Conservation (phyloP, 2,329 filamentous ascomycete species). For the Sclerotinia borealis region DNA sequence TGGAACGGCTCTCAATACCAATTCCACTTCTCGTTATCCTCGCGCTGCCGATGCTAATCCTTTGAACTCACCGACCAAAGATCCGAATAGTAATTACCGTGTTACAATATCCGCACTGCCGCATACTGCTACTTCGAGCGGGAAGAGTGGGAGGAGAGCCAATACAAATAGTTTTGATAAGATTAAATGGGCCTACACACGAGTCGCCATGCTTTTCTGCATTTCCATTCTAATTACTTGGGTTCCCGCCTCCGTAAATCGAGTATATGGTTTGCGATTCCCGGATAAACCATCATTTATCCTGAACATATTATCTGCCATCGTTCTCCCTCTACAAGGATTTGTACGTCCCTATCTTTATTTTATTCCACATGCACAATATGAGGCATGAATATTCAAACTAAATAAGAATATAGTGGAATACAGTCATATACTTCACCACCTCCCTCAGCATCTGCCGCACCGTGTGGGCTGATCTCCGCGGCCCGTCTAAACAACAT, state of each 20-base stretch:
- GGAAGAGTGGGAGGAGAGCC: background rate
- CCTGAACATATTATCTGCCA: conserved; percentile 63
- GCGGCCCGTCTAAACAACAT: background rate
- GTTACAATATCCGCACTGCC: conserved; percentile 14
- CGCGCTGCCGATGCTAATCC: background rate
- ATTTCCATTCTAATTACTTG: conserved; percentile 64
- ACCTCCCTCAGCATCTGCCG: conserved; percentile 47
- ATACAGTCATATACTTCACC: conserved; percentile 66
- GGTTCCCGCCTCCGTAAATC: conserved; percentile 71
- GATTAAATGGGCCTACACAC: conserved; percentile 63
- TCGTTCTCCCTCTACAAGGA: conserved; percentile 74
- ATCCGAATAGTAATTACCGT: conserved; percentile 13
- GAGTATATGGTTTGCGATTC: conserved; percentile 62
- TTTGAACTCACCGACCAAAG: background rate
- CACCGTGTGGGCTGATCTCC: background rate
- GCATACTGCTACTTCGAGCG: background rate
- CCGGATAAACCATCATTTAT: conserved; percentile 45
- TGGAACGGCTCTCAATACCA: background rate
- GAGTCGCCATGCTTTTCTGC: conserved; percentile 65
- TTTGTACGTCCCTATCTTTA: conserved; percentile 37
- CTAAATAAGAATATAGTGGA: conserved; percentile 46
- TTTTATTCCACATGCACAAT: background rate
- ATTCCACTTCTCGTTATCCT: background rate
- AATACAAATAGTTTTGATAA: conserved; percentile 40
- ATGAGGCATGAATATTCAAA: background rate